Percentiles rank a stretch among this genome's conserved stretches.
phyloP scores from a whole-genome alignment of 2,329 filamentous ascomycete genomes.

The Talaromyces sp. region DNA sequence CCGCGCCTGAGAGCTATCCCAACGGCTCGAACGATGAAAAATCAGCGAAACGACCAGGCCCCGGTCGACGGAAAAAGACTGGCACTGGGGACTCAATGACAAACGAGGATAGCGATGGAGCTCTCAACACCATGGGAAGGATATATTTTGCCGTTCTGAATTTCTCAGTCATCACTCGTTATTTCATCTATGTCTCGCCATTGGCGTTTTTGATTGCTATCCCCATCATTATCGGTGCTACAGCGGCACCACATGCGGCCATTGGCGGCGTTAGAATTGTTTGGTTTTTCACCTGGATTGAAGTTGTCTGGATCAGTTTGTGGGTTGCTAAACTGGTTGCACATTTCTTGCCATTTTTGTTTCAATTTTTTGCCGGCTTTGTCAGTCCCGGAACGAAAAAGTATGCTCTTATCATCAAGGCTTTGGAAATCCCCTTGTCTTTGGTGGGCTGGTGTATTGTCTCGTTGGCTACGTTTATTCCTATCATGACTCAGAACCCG shows the following conservation, averaged over 20 bases:
- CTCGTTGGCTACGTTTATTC: conserved; percentile 58
- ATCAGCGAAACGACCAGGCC: conserved; percentile 31
- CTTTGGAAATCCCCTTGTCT: conserved; percentile 59
- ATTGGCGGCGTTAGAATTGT: conserved; percentile 56
- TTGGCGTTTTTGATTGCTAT: conserved; percentile 57
- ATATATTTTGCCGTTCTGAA: conserved; percentile 60
- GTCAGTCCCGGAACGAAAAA: conserved; percentile 63
- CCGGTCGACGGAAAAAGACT: conserved; percentile 35
- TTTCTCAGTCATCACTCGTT: conserved; percentile 61
- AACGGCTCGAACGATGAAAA: conserved; percentile 32
- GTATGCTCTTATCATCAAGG: conserved; percentile 57
- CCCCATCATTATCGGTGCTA: conserved; percentile 61
- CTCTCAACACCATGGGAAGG: conserved; percentile 56
- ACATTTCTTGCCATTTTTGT: conserved; percentile 57
- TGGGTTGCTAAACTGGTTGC: conserved; percentile 61
- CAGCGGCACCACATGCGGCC: conserved; percentile 43
- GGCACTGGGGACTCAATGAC: conserved; percentile 33
- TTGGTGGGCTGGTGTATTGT: conserved; percentile 59
- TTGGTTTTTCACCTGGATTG: conserved; percentile 64
- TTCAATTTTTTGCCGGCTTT: conserved; percentile 60
- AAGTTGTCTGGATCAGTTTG: conserved; percentile 61
- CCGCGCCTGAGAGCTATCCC: conserved; percentile 20
- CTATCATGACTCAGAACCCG: conserved; percentile 46
- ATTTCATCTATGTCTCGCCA: conserved; percentile 61
- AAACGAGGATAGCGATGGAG: conserved; percentile 56